A percentile compares a stretch with the other conserved stretches of the same genome.
Evolutionary conservation across 1,284 basidiomycete genomes (phyloP).

Genomic region (Anthracocystis walkeri): DNA sequence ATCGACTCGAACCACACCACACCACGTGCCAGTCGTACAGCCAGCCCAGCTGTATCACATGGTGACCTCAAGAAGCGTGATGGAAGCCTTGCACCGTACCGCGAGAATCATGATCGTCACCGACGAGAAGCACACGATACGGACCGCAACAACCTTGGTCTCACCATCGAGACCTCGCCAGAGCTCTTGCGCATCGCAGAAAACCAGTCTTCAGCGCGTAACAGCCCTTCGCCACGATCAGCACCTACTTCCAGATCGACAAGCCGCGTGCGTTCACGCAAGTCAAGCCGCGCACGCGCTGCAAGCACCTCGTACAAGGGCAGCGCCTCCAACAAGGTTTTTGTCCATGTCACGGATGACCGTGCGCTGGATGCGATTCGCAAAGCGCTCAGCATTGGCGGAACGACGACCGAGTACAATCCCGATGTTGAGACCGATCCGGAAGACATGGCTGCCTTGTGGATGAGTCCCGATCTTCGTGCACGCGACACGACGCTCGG

Average conservation of each 20-base stretch:
- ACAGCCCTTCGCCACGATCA: conserved; percentile 22
- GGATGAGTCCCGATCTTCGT: conserved; percentile 37
- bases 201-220: conserved; percentile 14
- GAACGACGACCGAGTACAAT: conserved; percentile 54
- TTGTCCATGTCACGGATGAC: conserved; percentile 57
- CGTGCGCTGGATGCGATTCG: conserved; percentile 58
- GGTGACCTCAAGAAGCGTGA: conserved; percentile 42
- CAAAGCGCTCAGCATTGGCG: conserved; percentile 62
- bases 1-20: conserved; percentile 52
- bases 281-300: conserved; percentile 28
- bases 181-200: conserved; percentile 39
- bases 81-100: conserved; percentile 19
- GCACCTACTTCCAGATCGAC: conserved; percentile 41
- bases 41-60: conserved; percentile 34
- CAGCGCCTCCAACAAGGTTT: conserved; percentile 48
- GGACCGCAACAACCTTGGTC: conserved; percentile 28
- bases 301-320: conserved; percentile 28
- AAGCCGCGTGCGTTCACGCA: conserved; percentile 48
- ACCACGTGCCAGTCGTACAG: conserved; percentile 48
- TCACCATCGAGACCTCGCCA: conserved; percentile 50
- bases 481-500: conserved; percentile 12
- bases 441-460: conserved; percentile 26
- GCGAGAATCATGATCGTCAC: conserved; percentile 18
- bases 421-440: conserved; percentile 37
- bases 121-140: conserved; percentile 9